Percentiles rank a stretch among this genome's conserved stretches.
These are phyloP conservation scores for Pseudogymnoascus sp. DNA, from an alignment of 2,329 filamentous ascomycete genomes.

Conservation along the genomic window DNA sequence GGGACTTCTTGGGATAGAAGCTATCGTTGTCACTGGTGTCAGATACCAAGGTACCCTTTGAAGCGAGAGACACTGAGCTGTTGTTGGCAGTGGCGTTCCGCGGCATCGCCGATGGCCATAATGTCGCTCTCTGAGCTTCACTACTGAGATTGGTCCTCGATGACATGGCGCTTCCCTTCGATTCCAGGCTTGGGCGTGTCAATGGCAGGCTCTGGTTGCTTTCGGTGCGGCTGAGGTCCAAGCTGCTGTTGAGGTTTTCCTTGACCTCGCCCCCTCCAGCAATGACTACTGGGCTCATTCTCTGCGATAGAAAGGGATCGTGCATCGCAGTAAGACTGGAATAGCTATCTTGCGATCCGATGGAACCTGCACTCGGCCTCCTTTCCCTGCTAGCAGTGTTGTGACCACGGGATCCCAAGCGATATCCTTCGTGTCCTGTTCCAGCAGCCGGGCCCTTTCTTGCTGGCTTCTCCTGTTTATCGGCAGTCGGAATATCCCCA, in stretches of 20 bases:
- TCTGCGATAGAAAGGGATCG: slow-evolving; percentile 52
- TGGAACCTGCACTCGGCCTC: slow-evolving; percentile 31
- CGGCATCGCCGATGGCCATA: slow-evolving; percentile 48
- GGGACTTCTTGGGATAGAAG: slow-evolving; percentile 38
- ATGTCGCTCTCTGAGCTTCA: slow-evolving; percentile 35
- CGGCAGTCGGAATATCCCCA: slow-evolving; percentile 34
- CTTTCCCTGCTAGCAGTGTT: slow-evolving; percentile 41
- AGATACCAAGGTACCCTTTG: slow-evolving; percentile 27
- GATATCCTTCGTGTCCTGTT: slow-evolving; percentile 81
- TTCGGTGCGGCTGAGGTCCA: slow-evolving; percentile 40
- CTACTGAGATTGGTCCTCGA: slow-evolving; percentile 20
- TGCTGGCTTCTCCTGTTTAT: slow-evolving; percentile 49
- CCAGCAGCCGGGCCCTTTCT: slow-evolving; percentile 80
- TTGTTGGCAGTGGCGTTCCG: slow-evolving; percentile 18
- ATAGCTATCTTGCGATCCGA: slow-evolving; percentile 43
- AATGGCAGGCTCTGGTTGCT: slow-evolving; percentile 41
- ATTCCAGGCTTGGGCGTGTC: slow-evolving; percentile 36
- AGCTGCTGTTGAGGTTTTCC: slow-evolving; percentile 49
- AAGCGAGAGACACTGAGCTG: slow-evolving; percentile 11
- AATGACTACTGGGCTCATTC: slow-evolving; percentile 59
- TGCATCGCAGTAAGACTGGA: slow-evolving; percentile 32
- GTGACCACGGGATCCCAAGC: slow-evolving; percentile 45
- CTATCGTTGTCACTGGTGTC: slow-evolving; percentile 50
- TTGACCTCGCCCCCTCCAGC: slow-evolving; percentile 51
- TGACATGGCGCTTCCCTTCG: slow-evolving; percentile 29